phyloP scores from a whole-genome alignment of 331 rosid genomes.

The Ulmus americana region DNA sequence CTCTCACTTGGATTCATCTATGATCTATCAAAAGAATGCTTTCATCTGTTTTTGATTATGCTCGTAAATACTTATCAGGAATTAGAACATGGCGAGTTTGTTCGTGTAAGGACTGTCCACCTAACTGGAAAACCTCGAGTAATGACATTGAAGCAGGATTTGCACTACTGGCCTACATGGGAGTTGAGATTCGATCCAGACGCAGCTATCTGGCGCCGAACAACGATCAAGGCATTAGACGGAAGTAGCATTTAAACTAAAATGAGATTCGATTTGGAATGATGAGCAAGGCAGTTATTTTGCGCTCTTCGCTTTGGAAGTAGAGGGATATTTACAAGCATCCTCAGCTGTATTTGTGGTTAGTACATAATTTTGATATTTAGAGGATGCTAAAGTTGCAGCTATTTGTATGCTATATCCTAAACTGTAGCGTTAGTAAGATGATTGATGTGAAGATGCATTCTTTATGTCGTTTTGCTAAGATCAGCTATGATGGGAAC shows the following conservation, averaged over 20 bases:
- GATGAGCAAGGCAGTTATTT: no score
- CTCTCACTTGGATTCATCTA: not conserved
- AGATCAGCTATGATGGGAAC: no score
- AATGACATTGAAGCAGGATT: conserved; percentile 80
- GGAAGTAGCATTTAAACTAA: conserved; percentile 22
- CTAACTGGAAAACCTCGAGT: conserved; percentile 87
- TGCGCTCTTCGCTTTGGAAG: not conserved
- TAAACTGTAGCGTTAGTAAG: no score
- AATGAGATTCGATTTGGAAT: not conserved
- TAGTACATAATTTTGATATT: no score
- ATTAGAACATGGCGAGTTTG: conserved; percentile 77
- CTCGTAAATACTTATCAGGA: conserved; percentile 41
- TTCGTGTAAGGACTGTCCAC: conserved; percentile 73
- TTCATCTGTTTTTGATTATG: not conserved
- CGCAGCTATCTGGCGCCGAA: conserved; percentile 72
- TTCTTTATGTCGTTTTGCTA: no score
- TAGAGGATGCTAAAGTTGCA: no score
- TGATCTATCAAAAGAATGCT: not conserved
- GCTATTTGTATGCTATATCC: no score
- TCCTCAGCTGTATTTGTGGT: not conserved
- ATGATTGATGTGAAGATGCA: no score
- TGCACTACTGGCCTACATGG: conserved; percentile 97
- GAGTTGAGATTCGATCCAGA: conserved; percentile 76
- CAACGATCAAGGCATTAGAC: conserved; percentile 49
- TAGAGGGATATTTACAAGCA: not conserved